These are phyloP conservation scores for Ogataea dorogensis DNA, from an alignment of 805 yeast species.

Conservation along the genomic window DNA sequence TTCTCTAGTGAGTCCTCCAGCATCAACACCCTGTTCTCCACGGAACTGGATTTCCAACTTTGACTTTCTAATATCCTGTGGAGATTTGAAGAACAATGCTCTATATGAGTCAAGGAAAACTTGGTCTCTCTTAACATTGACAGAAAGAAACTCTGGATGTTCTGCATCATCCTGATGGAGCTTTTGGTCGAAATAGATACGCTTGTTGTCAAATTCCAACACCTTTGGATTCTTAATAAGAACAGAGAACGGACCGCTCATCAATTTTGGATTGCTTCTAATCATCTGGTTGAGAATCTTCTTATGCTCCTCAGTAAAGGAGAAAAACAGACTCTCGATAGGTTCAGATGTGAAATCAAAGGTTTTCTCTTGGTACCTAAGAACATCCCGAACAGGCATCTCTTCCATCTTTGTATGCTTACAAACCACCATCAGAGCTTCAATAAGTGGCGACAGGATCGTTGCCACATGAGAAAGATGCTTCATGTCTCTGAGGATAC, in stretches of 20 bases:
- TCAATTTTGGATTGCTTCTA: constrained; percentile 81
- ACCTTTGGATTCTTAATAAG: constrained; percentile 85
- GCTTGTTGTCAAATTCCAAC: constrained; percentile 91
- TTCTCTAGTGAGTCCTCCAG: constrained; percentile 96
- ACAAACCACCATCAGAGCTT: constrained; percentile 94
- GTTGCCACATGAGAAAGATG: constrained; percentile 67
- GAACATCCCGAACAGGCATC: constrained; percentile 49
- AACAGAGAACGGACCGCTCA: constrained; percentile 95
- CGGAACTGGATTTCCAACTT: constrained; percentile 79
- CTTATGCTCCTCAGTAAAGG: constrained; percentile 86
- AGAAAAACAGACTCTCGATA: constrained; percentile 72
- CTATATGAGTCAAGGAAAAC: constrained; percentile 91
- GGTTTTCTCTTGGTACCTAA: constrained; percentile 60
- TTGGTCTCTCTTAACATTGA: constrained; percentile 80
- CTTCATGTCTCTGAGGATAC: constrained; percentile 57
- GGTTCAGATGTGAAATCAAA: constrained; percentile 73
- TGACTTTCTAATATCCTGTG: constrained; percentile 68
- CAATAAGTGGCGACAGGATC: constrained; percentile 80
- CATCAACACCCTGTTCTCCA: constrained; percentile 96
- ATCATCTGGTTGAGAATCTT: constrained; percentile 90
- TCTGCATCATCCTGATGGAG: constrained; percentile 50
- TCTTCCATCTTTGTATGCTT: constrained; percentile 72
- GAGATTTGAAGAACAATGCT: constrained; percentile 72
- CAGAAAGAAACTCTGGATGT: constrained; percentile 45
- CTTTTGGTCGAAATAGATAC: constrained; percentile 76